Evolutionary conservation across 2,329 filamentous ascomycete genomes (phyloP), one percentile per base, ranked within the genome.

Genomic region (Trichophyton rubrum): DNA sequence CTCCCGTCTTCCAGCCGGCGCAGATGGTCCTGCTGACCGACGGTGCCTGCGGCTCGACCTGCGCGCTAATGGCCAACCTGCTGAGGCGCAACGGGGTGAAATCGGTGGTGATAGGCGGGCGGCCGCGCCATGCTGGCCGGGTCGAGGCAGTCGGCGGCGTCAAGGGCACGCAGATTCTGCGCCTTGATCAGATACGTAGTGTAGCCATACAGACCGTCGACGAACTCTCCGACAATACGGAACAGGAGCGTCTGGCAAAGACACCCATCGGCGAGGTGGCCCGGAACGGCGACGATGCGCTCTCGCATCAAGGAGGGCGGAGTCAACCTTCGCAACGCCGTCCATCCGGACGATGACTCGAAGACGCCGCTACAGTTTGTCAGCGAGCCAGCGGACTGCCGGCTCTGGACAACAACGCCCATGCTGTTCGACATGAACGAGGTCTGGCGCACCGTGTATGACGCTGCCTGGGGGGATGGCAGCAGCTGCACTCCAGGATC

Each of bases 91-190:
- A 74, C 35, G 78, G 79, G 22, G 79, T 86, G 1, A 80, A 79
- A 64, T 80, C 80, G 40, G 76, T 86, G 53, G 77, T 77, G 1
- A 74, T 85, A 24, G 85, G 86, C 8, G 86, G 86, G 1, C 79
- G 82, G 0, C 80, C 85, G 0, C 71, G 73, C 9, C 66, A 75
- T 0, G 74, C 24, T 27, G 72, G 2, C 78, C 80, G 0, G 24
- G 87, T 85, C 74, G 83, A 86, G 73, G 79, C 77, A 3, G 76
- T 86, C 17, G 84, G 85, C n/a, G 85, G 85, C n/a, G 79, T 83
- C 56, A 84, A 85, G 66, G 85, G 85, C 35, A 49, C 62, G 1
- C 60, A 64, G 61, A 68, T 75, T 1, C 60, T 72, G 4, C n/a
- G 61, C 62, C 0, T 70, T 27, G 4, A 1, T 6, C 24, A 27